A percentile compares a stretch with the other conserved stretches of the same genome.
phyloP scores from a whole-genome alignment of 2,329 filamentous ascomycete species.

The Uncinocarpus reesii region DNA sequence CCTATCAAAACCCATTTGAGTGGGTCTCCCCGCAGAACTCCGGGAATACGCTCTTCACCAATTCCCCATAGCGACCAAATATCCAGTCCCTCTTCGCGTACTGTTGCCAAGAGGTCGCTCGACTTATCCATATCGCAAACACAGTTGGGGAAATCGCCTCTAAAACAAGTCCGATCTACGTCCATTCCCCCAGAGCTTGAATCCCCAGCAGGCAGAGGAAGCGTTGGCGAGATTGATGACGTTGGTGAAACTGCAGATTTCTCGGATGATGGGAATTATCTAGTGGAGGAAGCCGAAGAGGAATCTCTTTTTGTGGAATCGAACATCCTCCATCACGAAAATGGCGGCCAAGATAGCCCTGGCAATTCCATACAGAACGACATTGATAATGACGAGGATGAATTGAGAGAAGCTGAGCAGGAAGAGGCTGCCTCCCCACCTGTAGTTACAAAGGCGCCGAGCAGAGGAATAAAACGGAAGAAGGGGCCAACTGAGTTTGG shows the following conservation, averaged over 20 bases:
- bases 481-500: slow-evolving; percentile 3
- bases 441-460: slow-evolving; percentile 10
- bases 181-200: slow-evolving; percentile 24
- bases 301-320: slow-evolving; percentile 23
- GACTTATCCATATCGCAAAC: slow-evolving; percentile 19
- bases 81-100: slow-evolving; percentile 32
- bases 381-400: slow-evolving; percentile 1
- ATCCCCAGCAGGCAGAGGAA: slow-evolving; percentile 19
- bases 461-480: slow-evolving; percentile 17
- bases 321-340: slow-evolving; percentile 23
- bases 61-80: slow-evolving; percentile 27
- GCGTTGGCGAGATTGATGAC: slow-evolving; percentile 5
- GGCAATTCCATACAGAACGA: slow-evolving; percentile 16
- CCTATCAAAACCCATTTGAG: slow-evolving; percentile 37
- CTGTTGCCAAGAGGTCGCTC: slow-evolving; percentile 21
- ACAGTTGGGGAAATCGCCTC: slow-evolving; percentile 27
- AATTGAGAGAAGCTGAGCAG: slow-evolving; percentile 12
- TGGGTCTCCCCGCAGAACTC: slow-evolving; percentile 36
- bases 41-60: slow-evolving; percentile 35
- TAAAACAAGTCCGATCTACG: slow-evolving; percentile 30
- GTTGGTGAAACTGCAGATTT: slow-evolving; percentile 22
- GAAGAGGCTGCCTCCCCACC: slow-evolving; percentile 16
- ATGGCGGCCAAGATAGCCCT: slow-evolving; percentile 18
- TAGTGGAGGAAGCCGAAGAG: slow-evolving; percentile 23
- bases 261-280: slow-evolving; percentile 29